Percentiles rank a stretch among this genome's conserved stretches.
These are phyloP conservation scores for Comarum palustre DNA, from an alignment of 306 rosid genomes.

Conservation along the genomic window DNA sequence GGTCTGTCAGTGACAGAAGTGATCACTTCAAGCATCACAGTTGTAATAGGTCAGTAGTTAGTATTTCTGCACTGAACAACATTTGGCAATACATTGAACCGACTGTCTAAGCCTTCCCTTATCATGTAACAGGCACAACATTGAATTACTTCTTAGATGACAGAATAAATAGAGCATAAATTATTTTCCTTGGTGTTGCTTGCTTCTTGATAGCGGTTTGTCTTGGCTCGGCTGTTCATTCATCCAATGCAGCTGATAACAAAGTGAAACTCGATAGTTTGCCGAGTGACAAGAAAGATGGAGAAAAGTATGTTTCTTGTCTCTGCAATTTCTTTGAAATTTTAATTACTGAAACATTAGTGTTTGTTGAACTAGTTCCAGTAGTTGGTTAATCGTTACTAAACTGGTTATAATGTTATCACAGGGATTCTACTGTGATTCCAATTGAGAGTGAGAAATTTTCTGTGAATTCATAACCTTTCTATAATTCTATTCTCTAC, in stretches of 20 bases:
- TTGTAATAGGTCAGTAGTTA: constrained; percentile 68
- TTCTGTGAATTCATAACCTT: too few relatives aligned
- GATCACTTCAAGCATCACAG: constrained; percentile 72
- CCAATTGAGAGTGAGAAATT: too few relatives aligned
- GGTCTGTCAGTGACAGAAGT: constrained; percentile 91
- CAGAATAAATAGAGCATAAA: constrained; percentile 73
- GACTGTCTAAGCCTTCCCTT: not conserved
- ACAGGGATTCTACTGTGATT: constrained; percentile 35
- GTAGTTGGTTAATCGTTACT: not conserved
- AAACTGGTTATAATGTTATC: constrained; percentile 18
- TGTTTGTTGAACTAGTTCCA: not conserved
- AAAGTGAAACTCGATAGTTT: constrained; percentile 51
- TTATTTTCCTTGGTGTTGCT: constrained; percentile 86
- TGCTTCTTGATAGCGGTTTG: constrained; percentile 87
- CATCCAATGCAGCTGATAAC: constrained; percentile 81
- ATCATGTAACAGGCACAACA: constrained; percentile 86
- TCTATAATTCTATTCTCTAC: not conserved
- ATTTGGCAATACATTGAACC: not conserved
- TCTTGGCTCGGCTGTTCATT: constrained; percentile 76
- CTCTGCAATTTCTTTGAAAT: not conserved
- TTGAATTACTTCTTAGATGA: constrained; percentile 86
- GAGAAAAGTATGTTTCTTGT: constrained; percentile 43
- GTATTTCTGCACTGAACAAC: not conserved
- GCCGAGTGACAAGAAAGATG: constrained; percentile 33
- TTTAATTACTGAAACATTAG: not conserved